phyloP scores from a whole-genome alignment of 495 filamentous ascomycete genomes.

The Coniosporium apollinis region DNA sequence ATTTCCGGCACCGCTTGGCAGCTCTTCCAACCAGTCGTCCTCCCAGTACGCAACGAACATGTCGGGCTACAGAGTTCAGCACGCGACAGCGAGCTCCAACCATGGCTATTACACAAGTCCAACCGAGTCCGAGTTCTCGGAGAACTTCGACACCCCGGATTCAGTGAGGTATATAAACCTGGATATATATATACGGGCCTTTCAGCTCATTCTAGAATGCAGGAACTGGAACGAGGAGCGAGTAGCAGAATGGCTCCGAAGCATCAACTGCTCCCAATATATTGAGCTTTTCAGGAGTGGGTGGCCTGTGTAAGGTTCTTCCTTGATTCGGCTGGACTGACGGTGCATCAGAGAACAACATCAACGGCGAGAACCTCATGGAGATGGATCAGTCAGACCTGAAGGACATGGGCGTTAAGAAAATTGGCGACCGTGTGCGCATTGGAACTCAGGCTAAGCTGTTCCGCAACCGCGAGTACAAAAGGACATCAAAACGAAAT shows the following conservation, averaged over 20 bases:
- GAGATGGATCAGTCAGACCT: constrained; percentile 93
- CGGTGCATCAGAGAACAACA: constrained; percentile 54
- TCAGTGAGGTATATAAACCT: constrained; percentile 36
- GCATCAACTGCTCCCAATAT: constrained; percentile 84
- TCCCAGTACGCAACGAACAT: constrained; percentile 32
- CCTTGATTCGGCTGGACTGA: constrained; percentile 4
- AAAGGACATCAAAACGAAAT: constrained; percentile 64
- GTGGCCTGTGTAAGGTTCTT: constrained; percentile 5
- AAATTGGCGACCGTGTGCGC: constrained; percentile 92
- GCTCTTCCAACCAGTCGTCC: constrained; percentile 36
- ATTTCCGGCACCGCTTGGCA: constrained; percentile 48
- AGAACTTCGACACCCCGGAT: constrained; percentile 41
- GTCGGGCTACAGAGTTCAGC: constrained; percentile 38
- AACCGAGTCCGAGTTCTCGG: constrained; percentile 92
- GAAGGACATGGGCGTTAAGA: constrained; percentile 97
- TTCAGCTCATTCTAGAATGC: too few relatives aligned
- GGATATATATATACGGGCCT: neutral
- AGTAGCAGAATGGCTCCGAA: constrained; percentile 78
- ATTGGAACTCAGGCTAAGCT: constrained; percentile 83
- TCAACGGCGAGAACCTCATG: constrained; percentile 89
- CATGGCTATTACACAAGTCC: constrained; percentile 65
- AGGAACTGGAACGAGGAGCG: constrained; percentile 81
- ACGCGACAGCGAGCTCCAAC: constrained; percentile 32
- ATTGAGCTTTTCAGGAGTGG: constrained; percentile 71
- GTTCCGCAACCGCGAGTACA: constrained; percentile 67